Conservation (phyloP, 306 rosid genomes). For the Malus sieversii region DNA sequence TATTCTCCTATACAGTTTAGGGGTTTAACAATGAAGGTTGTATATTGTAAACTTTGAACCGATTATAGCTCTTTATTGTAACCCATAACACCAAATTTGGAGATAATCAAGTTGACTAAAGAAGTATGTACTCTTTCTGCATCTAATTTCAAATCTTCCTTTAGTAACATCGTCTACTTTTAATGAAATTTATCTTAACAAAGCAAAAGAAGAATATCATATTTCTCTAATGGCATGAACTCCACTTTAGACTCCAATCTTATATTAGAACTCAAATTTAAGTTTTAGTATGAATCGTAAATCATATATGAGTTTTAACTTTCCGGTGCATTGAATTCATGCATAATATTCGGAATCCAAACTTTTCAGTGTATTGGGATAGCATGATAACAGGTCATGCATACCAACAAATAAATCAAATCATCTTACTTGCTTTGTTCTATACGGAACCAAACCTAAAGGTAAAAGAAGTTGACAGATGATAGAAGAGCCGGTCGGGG, state of each 20-base stretch:
- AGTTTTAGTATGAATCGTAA: no score
- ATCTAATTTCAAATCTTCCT: not conserved
- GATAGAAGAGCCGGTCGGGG: conserved; percentile 2
- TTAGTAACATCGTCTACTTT: not conserved
- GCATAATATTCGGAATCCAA: not conserved
- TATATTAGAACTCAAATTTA: no score
- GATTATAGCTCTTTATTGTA: not conserved
- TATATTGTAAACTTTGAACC: not conserved
- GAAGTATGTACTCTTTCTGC: no score
- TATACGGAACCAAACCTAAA: not conserved
- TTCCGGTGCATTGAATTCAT: not conserved
- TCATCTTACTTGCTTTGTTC: not conserved
- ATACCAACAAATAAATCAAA: not conserved
- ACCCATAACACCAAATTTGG: not conserved
- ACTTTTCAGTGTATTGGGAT: not conserved
- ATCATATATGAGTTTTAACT: not conserved
- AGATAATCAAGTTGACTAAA: no score
- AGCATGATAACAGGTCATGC: not conserved
- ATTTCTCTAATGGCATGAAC: not conserved
- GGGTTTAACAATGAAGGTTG: not conserved
- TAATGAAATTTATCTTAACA: not conserved
- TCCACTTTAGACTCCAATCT: not conserved
- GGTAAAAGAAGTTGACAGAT: not conserved
- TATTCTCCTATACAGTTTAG: not conserved
- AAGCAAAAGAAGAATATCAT: not conserved